A percentile compares a stretch with the other conserved stretches of the same genome.
These are phyloP conservation scores for Ganoderma lingzhi DNA, from an alignment of 1,284 basidiomycete species.

Conservation along the genomic window DNA sequence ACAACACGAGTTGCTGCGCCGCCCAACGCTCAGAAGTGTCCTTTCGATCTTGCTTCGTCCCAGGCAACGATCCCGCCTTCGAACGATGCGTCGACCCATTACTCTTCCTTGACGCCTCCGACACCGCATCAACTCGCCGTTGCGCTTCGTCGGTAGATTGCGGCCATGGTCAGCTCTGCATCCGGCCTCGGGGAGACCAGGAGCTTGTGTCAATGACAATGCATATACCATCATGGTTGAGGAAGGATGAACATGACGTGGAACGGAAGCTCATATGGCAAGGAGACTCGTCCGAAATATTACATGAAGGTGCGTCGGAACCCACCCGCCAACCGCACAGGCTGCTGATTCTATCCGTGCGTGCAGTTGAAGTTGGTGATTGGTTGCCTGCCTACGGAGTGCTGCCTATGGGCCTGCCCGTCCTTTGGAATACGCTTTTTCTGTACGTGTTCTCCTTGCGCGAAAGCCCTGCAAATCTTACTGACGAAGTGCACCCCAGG, in stretches of 20 bases:
- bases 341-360: background rate
- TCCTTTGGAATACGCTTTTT: slow-evolving; percentile 48
- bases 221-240: slow-evolving; percentile 29
- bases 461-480: background rate
- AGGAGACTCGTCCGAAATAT: slow-evolving; percentile 71
- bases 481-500: slow-evolving; percentile 44
- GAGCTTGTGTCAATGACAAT: slow-evolving; percentile 58
- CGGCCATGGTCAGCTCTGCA: slow-evolving; percentile 48
- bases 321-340: background rate
- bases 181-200: slow-evolving; percentile 53
- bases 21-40: slow-evolving; percentile 1
- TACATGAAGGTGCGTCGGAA: slow-evolving; percentile 65
- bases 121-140: slow-evolving; percentile 39
- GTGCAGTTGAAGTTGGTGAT: slow-evolving; percentile 61
- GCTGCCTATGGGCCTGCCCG: slow-evolving; percentile 56
- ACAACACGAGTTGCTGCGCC: slow-evolving; percentile 31
- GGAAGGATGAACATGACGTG: slow-evolving; percentile 2
- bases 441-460: slow-evolving; percentile 47
- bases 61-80: slow-evolving; percentile 25
- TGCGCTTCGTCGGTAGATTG: slow-evolving; percentile 49
- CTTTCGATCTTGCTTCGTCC: slow-evolving; percentile 55
- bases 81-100: slow-evolving; percentile 64
- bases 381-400: slow-evolving; percentile 54
- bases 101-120: slow-evolving; percentile 49
- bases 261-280: slow-evolving; percentile 65